Conservation (phyloP, 2,329 filamentous ascomycete genomes). For the Xylariaceae sp. region DNA sequence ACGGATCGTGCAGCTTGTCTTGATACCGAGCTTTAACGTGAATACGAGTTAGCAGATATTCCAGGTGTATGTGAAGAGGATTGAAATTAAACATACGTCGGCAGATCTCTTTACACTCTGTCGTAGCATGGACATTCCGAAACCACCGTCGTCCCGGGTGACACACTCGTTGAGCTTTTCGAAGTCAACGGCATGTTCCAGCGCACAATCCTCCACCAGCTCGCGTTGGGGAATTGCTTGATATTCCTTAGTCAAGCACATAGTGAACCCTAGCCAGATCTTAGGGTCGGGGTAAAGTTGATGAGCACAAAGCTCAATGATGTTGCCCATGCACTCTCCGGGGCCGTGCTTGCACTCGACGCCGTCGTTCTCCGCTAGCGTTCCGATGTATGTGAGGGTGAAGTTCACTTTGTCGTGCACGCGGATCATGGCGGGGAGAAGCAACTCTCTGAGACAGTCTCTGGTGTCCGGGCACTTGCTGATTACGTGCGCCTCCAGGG, state of each 20-base stretch:
- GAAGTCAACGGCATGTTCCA: constrained; percentile 87
- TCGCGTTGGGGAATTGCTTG: constrained; percentile 67
- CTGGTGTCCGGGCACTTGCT: constrained; percentile 91
- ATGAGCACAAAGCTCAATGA: constrained; percentile 85
- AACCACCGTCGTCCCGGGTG: constrained; percentile 66
- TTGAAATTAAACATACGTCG: constrained; percentile 41
- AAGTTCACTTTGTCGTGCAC: constrained; percentile 85
- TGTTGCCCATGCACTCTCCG: constrained; percentile 85
- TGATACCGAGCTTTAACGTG: constrained; percentile 53
- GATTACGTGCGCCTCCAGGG: constrained; percentile 93
- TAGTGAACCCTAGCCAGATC: constrained; percentile 84
- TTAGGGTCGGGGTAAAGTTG: constrained; percentile 79
- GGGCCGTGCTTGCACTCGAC: constrained; percentile 87
- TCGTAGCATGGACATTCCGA: constrained; percentile 62
- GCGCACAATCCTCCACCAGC: constrained; percentile 80
- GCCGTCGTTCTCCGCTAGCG: constrained; percentile 71
- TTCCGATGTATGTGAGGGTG: constrained; percentile 82
- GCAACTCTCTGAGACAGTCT: constrained; percentile 73
- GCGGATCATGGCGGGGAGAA: constrained; percentile 81
- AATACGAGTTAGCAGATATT: constrained; percentile 7
- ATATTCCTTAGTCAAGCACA: constrained; percentile 79
- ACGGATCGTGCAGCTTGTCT: constrained; percentile 71
- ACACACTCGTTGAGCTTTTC: constrained; percentile 76
- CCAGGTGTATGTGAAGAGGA: background rate
- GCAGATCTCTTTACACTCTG: constrained; percentile 60